Percentiles rank a stretch among this genome's conserved stretches.
These are phyloP conservation scores for Moelleriella libera DNA, from an alignment of 2,329 filamentous ascomycete species.

Conservation along the genomic window DNA sequence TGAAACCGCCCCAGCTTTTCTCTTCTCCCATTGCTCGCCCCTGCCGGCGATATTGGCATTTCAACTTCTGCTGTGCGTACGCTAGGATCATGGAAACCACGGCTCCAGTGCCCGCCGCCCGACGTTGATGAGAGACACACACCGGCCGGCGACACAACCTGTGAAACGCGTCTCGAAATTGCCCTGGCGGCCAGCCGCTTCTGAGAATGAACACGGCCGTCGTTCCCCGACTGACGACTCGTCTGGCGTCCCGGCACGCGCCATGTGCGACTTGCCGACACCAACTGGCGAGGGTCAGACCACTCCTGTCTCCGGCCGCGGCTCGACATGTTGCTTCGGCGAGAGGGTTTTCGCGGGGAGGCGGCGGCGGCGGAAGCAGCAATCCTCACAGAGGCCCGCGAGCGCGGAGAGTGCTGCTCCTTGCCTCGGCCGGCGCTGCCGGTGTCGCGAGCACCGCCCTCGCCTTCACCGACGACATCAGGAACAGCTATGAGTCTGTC, in stretches of 20 bases:
- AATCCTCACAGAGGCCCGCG: constrained; percentile 4
- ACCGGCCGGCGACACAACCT: not conserved
- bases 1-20: not conserved
- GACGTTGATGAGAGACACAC: constrained; percentile 3
- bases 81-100: not conserved
- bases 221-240: constrained; percentile 22
- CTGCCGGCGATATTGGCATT: not conserved
- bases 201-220: constrained; percentile 27
- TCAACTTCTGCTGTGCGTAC: not conserved
- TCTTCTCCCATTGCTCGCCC: not conserved
- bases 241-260: constrained; percentile 23
- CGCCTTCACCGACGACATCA: constrained; percentile 54
- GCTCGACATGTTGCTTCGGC: constrained; percentile 16
- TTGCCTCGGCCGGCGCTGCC: constrained; percentile 36
- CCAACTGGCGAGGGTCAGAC: constrained; percentile 20
- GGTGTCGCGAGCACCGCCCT: constrained; percentile 32
- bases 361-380: constrained; percentile 7
- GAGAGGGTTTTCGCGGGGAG: constrained; percentile 9
- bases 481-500: constrained; percentile 59
- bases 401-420: constrained; percentile 22
- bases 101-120: not conserved
- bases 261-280: constrained; percentile 31
- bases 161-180: not conserved
- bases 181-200: not conserved
- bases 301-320: constrained; percentile 10